Conservation (phyloP, 768 basidiomycete genomes). For the Pulveroboletus sp. region DNA sequence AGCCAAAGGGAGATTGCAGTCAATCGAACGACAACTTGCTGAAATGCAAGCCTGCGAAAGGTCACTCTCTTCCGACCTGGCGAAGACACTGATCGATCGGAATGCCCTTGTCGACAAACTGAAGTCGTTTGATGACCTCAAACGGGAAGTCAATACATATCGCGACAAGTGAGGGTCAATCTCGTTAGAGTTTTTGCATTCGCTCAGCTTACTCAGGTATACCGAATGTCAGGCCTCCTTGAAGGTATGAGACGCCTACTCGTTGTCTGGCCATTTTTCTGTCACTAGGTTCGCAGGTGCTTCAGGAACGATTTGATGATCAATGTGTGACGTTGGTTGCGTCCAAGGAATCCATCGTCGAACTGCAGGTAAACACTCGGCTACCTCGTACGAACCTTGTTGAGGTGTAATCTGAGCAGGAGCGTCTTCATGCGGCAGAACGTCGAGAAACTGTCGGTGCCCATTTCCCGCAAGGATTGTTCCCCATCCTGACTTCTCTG, state of each 20-base stretch:
- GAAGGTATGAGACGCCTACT: constrained; percentile 17
- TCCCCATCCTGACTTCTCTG: not conserved
- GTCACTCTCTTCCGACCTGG: constrained; percentile 12
- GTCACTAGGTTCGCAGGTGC: constrained; percentile 28
- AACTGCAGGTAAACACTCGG: constrained; percentile 39
- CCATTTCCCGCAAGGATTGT: not conserved
- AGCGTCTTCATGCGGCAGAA: constrained; percentile 20
- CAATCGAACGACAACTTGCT: constrained; percentile 12
- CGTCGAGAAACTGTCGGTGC: constrained; percentile 15
- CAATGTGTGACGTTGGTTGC: constrained; percentile 49
- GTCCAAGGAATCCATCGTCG: constrained; percentile 50
- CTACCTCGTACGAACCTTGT: not conserved
- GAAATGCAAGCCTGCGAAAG: constrained; percentile 19
- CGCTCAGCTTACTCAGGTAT: constrained; percentile 12
- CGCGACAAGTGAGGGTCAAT: constrained; percentile 24
- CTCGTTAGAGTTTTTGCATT: not conserved
- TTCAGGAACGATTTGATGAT: constrained; percentile 59
- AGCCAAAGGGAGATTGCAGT: constrained; percentile 11
- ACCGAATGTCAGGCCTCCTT: constrained; percentile 17
- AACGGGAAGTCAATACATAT: constrained; percentile 15
- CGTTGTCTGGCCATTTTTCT: not conserved
- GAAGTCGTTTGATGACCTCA: constrained; percentile 13
- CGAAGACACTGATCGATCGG: constrained; percentile 16
- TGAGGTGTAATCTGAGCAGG: constrained; percentile 10
- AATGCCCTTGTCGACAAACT: constrained; percentile 20